Conservation (phyloP, 345 rosid species). For the Gossypium mustelinum region DNA sequence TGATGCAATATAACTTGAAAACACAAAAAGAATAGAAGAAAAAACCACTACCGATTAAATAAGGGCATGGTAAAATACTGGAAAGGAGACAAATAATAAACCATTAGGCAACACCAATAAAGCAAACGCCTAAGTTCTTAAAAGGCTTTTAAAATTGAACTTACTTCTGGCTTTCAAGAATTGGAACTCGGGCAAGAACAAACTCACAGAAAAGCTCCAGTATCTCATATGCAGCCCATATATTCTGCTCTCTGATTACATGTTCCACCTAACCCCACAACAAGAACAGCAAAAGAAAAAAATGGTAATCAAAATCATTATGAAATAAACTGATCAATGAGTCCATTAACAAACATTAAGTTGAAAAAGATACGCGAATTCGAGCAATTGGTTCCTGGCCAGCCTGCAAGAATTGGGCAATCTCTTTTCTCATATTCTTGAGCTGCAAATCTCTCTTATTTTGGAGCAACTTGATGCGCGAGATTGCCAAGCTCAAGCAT, state of each 20-base stretch:
- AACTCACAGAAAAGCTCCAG: constrained; percentile 90
- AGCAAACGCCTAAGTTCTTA: background rate
- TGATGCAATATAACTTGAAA: background rate
- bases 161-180: constrained; percentile 82
- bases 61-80: background rate
- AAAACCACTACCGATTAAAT: background rate
- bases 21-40: background rate
- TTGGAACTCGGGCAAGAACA: constrained; percentile 78
- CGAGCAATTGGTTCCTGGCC: constrained; percentile 96
- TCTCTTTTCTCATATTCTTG: constrained; percentile 86
- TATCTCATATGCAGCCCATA: constrained; percentile 81
- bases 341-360: background rate
- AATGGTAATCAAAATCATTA: background rate
- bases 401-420: constrained; percentile 87
- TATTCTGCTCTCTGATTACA: constrained; percentile 79
- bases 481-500: constrained; percentile 62
- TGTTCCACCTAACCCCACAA: constrained; percentile 72
- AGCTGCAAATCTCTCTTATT: constrained; percentile 93
- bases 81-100: background rate
- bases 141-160: constrained; percentile 14
- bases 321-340: constrained; percentile 7
- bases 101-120: background rate
- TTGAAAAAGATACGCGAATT: constrained; percentile 51
- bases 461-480: constrained; percentile 82
- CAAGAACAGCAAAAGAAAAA: background rate